Conservation (phyloP, 768 basidiomycete genomes). For the Pisolithus sp. region DNA sequence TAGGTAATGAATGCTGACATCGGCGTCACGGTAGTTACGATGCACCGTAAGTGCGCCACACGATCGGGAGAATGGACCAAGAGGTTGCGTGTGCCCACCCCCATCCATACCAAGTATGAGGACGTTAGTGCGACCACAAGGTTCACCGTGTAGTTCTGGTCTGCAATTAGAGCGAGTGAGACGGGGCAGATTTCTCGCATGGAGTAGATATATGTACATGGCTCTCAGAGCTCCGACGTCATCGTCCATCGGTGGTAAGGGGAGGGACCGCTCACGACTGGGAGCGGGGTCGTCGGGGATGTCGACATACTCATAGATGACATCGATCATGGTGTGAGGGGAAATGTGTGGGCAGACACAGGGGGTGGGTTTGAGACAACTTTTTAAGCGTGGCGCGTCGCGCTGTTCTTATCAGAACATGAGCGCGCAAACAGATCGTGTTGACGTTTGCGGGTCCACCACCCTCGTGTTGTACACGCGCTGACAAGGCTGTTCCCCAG, state of each 20-base stretch:
- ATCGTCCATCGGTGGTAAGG: background rate
- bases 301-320: background rate
- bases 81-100: background rate
- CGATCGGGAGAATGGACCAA: background rate
- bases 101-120: background rate
- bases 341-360: background rate
- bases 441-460: slow-evolving; percentile 31
- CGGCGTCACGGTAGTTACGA: background rate
- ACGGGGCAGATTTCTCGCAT: background rate
- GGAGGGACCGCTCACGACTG: background rate
- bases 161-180: background rate
- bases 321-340: background rate
- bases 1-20: background rate
- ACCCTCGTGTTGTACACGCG: slow-evolving; percentile 30
- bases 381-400: slow-evolving; percentile 6
- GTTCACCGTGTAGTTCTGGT: background rate
- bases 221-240: background rate
- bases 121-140: background rate
- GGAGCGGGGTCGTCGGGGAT: background rate
- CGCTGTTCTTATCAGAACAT: slow-evolving; percentile 24
- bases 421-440: slow-evolving; percentile 18
- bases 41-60: background rate
- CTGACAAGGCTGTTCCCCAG: slow-evolving; percentile 26
- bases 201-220: background rate
- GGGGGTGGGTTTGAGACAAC: background rate